Percentiles rank a stretch among this genome's conserved stretches.
These are phyloP conservation scores for Mucor irregularis DNA, from an alignment of 371 early-diverging fungal genomes.

Conservation along the genomic window DNA sequence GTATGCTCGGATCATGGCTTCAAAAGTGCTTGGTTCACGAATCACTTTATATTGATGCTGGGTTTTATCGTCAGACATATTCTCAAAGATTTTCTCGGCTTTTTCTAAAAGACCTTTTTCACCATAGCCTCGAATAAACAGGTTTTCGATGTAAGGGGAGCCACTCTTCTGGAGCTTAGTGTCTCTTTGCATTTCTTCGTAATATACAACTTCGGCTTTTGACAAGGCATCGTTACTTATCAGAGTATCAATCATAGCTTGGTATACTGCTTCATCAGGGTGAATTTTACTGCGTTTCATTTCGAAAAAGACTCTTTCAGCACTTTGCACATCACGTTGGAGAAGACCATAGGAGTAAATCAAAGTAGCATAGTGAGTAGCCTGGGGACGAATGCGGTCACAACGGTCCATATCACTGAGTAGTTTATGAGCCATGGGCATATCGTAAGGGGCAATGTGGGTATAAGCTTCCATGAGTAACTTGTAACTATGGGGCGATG, in stretches of 20 bases:
- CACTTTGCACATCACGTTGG: constrained; percentile 56
- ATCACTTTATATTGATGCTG: constrained; percentile 29
- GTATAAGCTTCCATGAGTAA: constrained; percentile 63
- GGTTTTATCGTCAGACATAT: constrained; percentile 54
- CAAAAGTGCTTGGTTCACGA: constrained; percentile 67
- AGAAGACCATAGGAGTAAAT: constrained; percentile 63
- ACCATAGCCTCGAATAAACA: constrained; percentile 65
- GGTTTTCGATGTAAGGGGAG: constrained; percentile 65
- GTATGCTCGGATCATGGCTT: constrained; percentile 62
- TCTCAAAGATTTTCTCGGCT: constrained; percentile 53
- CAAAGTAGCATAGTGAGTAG: constrained; percentile 61
- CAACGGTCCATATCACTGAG: constrained; percentile 51
- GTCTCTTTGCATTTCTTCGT: constrained; percentile 23
- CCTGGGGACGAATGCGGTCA: constrained; percentile 48
- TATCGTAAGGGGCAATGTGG: constrained; percentile 61
- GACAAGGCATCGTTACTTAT: constrained; percentile 47
- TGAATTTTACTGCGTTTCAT: constrained; percentile 44
- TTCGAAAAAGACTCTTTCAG: constrained; percentile 50
- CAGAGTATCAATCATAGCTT: constrained; percentile 60
- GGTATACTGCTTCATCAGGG: constrained; percentile 59
- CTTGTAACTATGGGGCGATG: constrained; percentile 65
- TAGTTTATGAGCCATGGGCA: constrained; percentile 60
- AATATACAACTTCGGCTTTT: constrained; percentile 49
- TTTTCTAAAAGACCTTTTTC: constrained; percentile 41
- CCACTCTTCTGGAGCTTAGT: constrained; percentile 31